Evolutionary conservation across 1,284 basidiomycete species (phyloP).

Genomic region (Pascua guehoae): DNA sequence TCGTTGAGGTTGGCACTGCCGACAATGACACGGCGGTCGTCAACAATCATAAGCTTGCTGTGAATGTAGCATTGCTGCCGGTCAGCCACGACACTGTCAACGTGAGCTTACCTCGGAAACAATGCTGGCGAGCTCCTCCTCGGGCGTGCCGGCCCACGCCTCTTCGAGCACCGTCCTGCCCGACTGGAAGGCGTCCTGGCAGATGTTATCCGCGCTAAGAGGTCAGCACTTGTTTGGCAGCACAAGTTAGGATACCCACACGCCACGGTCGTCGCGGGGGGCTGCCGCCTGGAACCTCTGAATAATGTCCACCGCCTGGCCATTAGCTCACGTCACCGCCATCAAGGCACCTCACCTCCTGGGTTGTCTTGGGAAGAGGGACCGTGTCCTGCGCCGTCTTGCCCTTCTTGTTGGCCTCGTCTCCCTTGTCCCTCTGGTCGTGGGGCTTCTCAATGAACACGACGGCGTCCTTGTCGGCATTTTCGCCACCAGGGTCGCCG

Average conservation of each 20-base stretch:
- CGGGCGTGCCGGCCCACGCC: constrained; percentile 72
- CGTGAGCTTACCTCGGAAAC: constrained; percentile 70
- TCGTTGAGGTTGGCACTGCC: constrained; percentile 63
- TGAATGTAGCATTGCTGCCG: constrained; percentile 45
- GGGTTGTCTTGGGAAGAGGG: constrained; percentile 59
- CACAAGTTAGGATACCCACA: constrained; percentile 24
- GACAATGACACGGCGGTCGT: constrained; percentile 75
- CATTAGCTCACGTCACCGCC: background rate
- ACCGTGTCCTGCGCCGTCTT: constrained; percentile 44
- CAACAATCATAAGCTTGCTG: constrained; percentile 77
- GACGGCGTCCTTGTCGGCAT: constrained; percentile 47
- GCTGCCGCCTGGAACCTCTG: constrained; percentile 65
- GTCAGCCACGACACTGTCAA: background rate
- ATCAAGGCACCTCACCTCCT: constrained; percentile 48
- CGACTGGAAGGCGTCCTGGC: constrained; percentile 56
- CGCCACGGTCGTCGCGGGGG: constrained; percentile 25
- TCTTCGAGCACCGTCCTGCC: constrained; percentile 74
- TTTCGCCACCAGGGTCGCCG: constrained; percentile 37
- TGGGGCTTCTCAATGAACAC: constrained; percentile 49
- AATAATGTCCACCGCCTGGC: constrained; percentile 59
- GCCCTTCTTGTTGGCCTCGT: constrained; percentile 49
- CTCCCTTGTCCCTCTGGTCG: constrained; percentile 59
- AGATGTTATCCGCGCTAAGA: constrained; percentile 8
- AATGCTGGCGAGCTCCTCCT: constrained; percentile 75
- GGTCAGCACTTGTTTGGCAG: background rate